Evolutionary conservation across 2,329 filamentous ascomycete genomes (phyloP), one percentile per base, ranked within the genome.

Genomic region (Escovopsis sp.): DNA sequence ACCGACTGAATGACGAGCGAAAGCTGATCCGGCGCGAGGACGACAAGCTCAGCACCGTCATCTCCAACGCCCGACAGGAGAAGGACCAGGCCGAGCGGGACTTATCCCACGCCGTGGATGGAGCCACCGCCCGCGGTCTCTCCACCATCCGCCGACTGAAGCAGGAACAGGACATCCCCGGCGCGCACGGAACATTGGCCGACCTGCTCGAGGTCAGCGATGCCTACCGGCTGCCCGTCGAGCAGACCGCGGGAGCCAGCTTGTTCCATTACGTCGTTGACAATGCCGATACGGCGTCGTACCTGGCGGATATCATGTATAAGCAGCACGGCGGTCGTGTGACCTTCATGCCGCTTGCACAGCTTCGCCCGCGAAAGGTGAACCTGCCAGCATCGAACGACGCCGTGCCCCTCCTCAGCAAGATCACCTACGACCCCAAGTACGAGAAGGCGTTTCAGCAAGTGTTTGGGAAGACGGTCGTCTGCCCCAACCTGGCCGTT

Each of bases 181-280:
- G 91, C 26, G 86, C 91, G 2, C 93, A 94, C 57, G 91, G 93
- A 40, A 94, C 88, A 0, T 64, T 98, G 33, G 88, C 89, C 4
- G 93, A 98, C 59, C 73, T 98, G n/a, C 77, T 96, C 53, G 77
- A 87, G 43, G 86, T 94, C 39, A 77, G 72, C 45, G 86, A 94
- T 42, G 75, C 77, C 42, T 96, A 94, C 62, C 79, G 87, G 47
- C 78, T 88, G 10, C 86, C 91, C 2, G 82, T 93, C 9, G 91
- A 98, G 62, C 86, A 94, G 52, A 91, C 88, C 41, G 91, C 89
- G 3, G 91, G 91, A 15, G 81, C 80, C 48, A 94, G 86, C 58
- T 70, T 98, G 8, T 98, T 98, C 64, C 86, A 98, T 61, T 94
- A 94, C 51, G 80, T 98, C 10, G 89, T 96, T 36, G 89, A 98